phyloP scores from a whole-genome alignment of 495 filamentous ascomycete genomes.

The Penicillium diatomitis region DNA sequence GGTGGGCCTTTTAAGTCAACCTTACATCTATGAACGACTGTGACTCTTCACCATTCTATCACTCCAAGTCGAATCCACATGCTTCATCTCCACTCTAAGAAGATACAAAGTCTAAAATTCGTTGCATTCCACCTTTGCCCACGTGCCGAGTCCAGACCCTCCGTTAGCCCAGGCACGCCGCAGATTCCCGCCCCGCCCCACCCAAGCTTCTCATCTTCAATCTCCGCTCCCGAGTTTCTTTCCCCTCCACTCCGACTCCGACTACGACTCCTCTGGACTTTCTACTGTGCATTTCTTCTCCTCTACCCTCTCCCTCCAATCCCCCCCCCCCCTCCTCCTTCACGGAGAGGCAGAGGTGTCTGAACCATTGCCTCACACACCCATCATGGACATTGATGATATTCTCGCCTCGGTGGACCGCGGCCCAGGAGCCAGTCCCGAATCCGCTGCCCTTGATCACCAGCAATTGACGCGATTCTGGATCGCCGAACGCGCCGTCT shows the following conservation, averaged over 20 bases:
- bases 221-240: slow-evolving; percentile 9
- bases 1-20: too few species aligned
- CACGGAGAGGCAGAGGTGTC: too few species aligned
- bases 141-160: background rate
- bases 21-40: too few species aligned
- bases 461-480: slow-evolving; percentile 85
- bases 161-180: slow-evolving; percentile 4
- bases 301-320: too few species aligned
- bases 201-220: slow-evolving; percentile 5
- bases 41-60: too few species aligned
- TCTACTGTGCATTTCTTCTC: too few species aligned
- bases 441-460: slow-evolving; percentile 60
- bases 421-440: slow-evolving; percentile 43
- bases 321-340: too few species aligned
- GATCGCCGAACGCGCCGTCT: slow-evolving; percentile 82
- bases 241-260: background rate
- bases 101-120: too few species aligned
- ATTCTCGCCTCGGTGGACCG: slow-evolving; percentile 75
- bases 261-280: too few species aligned
- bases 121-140: too few species aligned
- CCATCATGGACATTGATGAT: slow-evolving; percentile 76
- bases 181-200: slow-evolving; percentile 12
- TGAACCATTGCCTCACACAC: background rate
- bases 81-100: too few species aligned
- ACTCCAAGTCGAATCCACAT: too few species aligned